Conservation (phyloP, 1,284 basidiomycete genomes). For the Fomitopsis schrenkii region DNA sequence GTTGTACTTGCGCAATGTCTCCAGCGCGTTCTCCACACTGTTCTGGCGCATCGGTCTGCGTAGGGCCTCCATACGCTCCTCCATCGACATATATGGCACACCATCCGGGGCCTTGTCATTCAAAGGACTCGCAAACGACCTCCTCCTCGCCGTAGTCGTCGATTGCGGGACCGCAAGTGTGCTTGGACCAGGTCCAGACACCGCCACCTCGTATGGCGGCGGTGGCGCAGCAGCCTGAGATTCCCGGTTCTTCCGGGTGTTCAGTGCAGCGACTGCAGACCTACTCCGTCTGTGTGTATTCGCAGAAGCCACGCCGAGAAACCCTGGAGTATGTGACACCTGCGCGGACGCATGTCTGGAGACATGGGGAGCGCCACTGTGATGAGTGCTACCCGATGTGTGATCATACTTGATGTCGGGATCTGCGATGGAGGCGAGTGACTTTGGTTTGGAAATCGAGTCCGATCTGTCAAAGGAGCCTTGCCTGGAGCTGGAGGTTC, state of each 20-base stretch:
- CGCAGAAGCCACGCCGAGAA: conserved; percentile 3
- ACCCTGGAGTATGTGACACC: conserved; percentile 1
- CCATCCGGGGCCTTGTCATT: neutral
- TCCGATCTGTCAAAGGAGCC: neutral
- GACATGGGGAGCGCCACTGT: neutral
- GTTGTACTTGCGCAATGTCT: conserved; percentile 41
- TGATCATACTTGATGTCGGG: neutral
- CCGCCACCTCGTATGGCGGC: conserved; percentile 16
- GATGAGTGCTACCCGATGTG: neutral
- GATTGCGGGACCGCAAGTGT: conserved; percentile 1
- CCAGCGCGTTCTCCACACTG: conserved; percentile 38
- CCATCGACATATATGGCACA: neutral
- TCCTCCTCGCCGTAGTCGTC: neutral
- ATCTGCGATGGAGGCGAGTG: neutral
- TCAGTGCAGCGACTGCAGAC: conserved; percentile 12
- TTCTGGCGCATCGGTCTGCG: conserved; percentile 23
- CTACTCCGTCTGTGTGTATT: conserved; percentile 14
- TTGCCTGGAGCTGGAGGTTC: conserved; percentile 6
- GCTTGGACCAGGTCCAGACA: conserved; percentile 1
- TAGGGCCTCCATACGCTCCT: conserved; percentile 12
- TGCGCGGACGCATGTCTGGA: neutral
- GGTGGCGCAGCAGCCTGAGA: conserved; percentile 11
- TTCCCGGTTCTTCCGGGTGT: neutral
- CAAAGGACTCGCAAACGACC: neutral
- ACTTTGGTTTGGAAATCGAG: conserved; percentile 10